Conservation (phyloP, 768 basidiomycete genomes). For the Agrocybe pediades region DNA sequence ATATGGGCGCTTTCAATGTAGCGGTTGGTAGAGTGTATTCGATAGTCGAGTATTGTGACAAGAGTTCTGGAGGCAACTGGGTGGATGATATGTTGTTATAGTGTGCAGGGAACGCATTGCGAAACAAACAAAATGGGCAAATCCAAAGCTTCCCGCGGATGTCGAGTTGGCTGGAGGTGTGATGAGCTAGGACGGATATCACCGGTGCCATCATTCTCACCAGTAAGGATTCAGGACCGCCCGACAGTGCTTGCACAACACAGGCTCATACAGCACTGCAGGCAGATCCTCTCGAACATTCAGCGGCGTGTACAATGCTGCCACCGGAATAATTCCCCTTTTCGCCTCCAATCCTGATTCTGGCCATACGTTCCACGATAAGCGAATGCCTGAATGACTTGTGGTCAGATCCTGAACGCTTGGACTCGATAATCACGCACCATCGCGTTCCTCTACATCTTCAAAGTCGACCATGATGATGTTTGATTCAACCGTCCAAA, state of each 20-base stretch:
- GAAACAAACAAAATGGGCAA: slow-evolving; percentile 96
- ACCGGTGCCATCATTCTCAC: slow-evolving; percentile 41
- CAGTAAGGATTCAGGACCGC: slow-evolving; percentile 98
- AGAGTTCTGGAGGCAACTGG: slow-evolving; percentile 92
- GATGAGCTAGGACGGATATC: slow-evolving; percentile 10
- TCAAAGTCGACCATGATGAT: slow-evolving; percentile 80
- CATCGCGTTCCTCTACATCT: slow-evolving; percentile 97
- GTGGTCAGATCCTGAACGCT: neutral
- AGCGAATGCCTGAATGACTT: slow-evolving; percentile 68
- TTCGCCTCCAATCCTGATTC: slow-evolving; percentile 97
- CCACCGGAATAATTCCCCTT: slow-evolving; percentile 95
- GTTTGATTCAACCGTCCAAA: neutral
- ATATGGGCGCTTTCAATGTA: slow-evolving; percentile 91
- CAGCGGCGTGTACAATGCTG: slow-evolving; percentile 95
- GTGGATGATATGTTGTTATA: slow-evolving; percentile 99
- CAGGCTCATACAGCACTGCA: slow-evolving; percentile 95
- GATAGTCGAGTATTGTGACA: slow-evolving; percentile 99
- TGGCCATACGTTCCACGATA: slow-evolving; percentile 99
- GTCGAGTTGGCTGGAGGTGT: slow-evolving; percentile 86
- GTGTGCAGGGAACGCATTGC: slow-evolving; percentile 97
- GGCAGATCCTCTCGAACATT: slow-evolving; percentile 94
- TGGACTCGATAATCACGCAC: slow-evolving; percentile 41
- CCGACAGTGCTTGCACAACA: slow-evolving; percentile 97
- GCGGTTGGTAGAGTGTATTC: slow-evolving; percentile 97
- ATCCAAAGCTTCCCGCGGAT: slow-evolving; percentile 99